These are phyloP conservation scores for Aureobasidium subglaciale DNA, from an alignment of 2,329 filamentous ascomycete species.

Conservation along the genomic window DNA sequence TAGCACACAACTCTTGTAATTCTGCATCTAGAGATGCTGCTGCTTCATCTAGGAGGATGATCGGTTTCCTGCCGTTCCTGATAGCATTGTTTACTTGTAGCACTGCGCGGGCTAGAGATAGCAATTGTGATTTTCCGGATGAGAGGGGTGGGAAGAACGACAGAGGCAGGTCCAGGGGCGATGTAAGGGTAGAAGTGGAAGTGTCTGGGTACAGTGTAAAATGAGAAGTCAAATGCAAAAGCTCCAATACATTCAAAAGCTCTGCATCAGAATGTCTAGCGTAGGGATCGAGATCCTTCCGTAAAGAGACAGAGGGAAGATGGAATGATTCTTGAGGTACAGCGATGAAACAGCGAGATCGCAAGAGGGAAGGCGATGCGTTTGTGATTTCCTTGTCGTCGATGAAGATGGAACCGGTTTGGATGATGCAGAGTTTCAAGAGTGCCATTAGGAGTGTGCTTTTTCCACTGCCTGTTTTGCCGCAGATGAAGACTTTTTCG, in stretches of 20 bases:
- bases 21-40: slow-evolving; percentile 14
- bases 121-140: slow-evolving; percentile 45
- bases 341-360: slow-evolving; percentile 33
- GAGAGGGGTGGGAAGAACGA: slow-evolving; percentile 22
- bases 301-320: slow-evolving; percentile 38
- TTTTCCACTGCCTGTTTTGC: slow-evolving; percentile 48
- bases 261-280: slow-evolving; percentile 29
- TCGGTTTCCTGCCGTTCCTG: not conserved
- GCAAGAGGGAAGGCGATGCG: slow-evolving; percentile 37
- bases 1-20: not conserved
- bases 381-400: slow-evolving; percentile 42
- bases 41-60: slow-evolving; percentile 34
- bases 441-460: slow-evolving; percentile 43
- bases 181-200: slow-evolving; percentile 29
- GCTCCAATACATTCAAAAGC: slow-evolving; percentile 36
- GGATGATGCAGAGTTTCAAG: slow-evolving; percentile 42
- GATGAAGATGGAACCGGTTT: slow-evolving; percentile 37
- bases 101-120: slow-evolving; percentile 43
- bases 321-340: slow-evolving; percentile 48
- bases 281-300: slow-evolving; percentile 43
- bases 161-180: slow-evolving; percentile 29
- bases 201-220: too few species aligned
- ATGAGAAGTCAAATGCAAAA: slow-evolving; percentile 34
- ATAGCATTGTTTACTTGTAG: slow-evolving; percentile 28
- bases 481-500: slow-evolving; percentile 45